These are phyloP conservation scores for Teratosphaeria pseudoeucalypti DNA, from an alignment of 2,329 filamentous ascomycete species.

Conservation along the genomic window DNA sequence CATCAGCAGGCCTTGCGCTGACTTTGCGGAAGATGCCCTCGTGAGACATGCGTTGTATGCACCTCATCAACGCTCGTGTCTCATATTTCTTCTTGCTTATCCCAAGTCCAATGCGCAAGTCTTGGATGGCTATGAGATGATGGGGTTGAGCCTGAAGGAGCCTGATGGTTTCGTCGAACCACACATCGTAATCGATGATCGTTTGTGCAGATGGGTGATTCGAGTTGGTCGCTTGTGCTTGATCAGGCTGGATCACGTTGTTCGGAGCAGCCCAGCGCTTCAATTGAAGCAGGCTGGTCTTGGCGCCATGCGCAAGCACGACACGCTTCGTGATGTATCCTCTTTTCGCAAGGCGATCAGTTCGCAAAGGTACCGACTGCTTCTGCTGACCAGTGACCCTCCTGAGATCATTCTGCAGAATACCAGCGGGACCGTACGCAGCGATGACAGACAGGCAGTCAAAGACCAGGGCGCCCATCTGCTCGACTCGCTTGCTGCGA, in stretches of 20 bases:
- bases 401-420: constrained; percentile 48
- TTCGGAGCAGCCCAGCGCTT: constrained; percentile 33
- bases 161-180: constrained; percentile 39
- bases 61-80: constrained; percentile 29
- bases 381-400: constrained; percentile 52
- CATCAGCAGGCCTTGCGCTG: constrained; percentile 16
- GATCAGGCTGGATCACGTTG: neutral
- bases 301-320: constrained; percentile 37
- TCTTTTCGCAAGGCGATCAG: constrained; percentile 45
- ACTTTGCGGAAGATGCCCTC: constrained; percentile 29
- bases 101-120: constrained; percentile 40
- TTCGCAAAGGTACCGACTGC: constrained; percentile 52
- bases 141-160: constrained; percentile 37
- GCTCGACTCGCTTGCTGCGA: neutral
- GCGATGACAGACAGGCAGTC: constrained; percentile 49
- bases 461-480: constrained; percentile 32
- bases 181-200: constrained; percentile 36
- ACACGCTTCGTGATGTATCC: constrained; percentile 52
- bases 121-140: constrained; percentile 42
- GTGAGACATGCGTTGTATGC: constrained; percentile 30
- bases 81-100: constrained; percentile 27
- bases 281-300: constrained; percentile 48
- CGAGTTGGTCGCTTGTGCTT: neutral
- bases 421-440: constrained; percentile 41
- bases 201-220: constrained; percentile 2